Conservation (phyloP, 352 stramenopile genomes). For the Pythium sp. region DNA sequence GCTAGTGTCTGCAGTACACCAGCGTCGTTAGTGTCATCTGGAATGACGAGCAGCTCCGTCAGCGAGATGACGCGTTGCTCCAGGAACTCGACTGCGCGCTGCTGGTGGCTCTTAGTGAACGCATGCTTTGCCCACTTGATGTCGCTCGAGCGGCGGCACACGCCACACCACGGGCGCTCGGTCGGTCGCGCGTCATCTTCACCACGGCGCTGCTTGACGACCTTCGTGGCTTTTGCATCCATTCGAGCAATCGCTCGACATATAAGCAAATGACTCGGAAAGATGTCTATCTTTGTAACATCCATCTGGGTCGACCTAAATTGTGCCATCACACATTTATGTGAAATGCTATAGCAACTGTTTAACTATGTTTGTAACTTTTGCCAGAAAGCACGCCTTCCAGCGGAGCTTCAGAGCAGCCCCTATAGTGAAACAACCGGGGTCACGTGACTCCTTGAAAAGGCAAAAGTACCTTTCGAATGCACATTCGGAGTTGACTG, state of each 20-base stretch:
- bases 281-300: too few species aligned
- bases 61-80: conserved; percentile 25
- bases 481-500: too few species aligned
- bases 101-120: conserved; percentile 59
- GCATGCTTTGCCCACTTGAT: conserved; percentile 70
- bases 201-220: background rate
- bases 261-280: too few species aligned
- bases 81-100: conserved; percentile 40
- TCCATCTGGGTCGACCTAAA: too few species aligned
- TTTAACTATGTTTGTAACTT: too few species aligned
- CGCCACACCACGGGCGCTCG: conserved; percentile 45
- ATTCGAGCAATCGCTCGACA: background rate
- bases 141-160: conserved; percentile 59
- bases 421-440: too few species aligned
- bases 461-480: too few species aligned
- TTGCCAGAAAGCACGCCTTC: too few species aligned
- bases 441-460: too few species aligned
- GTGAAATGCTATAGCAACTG: too few species aligned
- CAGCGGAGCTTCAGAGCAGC: too few species aligned
- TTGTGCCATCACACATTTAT: too few species aligned
- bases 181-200: background rate
- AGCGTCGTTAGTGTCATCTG: background rate
- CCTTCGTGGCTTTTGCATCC: background rate
- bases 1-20: background rate
- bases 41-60: conserved; percentile 7